Evolutionary conservation across 129 eudicot genomes (phyloP).

Genomic region (Logfia minima): DNA sequence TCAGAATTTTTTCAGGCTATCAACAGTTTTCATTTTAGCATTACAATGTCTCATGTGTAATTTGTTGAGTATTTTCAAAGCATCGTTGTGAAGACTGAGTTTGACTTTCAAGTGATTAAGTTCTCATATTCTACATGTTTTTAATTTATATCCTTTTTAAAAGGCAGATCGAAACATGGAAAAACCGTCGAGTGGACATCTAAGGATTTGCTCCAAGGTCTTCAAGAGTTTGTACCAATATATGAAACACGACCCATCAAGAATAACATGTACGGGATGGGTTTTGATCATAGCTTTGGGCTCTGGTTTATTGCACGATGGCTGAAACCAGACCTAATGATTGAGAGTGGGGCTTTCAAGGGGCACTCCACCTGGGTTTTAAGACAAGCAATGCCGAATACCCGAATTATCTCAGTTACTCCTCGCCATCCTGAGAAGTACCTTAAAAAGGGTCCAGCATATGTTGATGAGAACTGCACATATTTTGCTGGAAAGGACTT

Average conservation of each 20-base stretch:
- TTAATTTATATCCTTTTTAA: conserved; percentile 62
- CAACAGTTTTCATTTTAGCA: not conserved
- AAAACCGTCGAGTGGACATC: conserved; percentile 89
- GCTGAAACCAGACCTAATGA: conserved; percentile 93
- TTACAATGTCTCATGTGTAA: conserved; percentile 8
- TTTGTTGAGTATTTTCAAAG: not conserved
- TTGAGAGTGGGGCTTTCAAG: conserved; percentile 99
- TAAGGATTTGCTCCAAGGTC: conserved; percentile 82
- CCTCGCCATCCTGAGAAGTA: conserved; percentile 99
- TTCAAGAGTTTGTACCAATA: conserved; percentile 86
- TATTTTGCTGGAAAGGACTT: conserved; percentile 98
- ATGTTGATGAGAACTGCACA: conserved; percentile 94
- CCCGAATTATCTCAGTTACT: conserved; percentile 74
- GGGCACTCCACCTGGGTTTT: conserved; percentile 99
- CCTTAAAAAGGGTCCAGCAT: conserved; percentile 89
- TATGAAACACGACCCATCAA: conserved; percentile 89
- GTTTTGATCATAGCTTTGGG: conserved; percentile 98
- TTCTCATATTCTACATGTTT: conserved; percentile 35
- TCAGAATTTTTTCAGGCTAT: not conserved
- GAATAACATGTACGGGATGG: conserved; percentile 98
- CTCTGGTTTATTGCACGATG: conserved; percentile 95
- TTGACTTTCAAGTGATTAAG: conserved; percentile 10
- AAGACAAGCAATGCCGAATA: conserved; percentile 95
- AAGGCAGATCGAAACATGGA: conserved; percentile 99
- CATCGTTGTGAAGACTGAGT: not conserved